Evolutionary conservation across 2,329 filamentous ascomycete species (phyloP).

Genomic region (Verticillium nonalfalfae): DNA sequence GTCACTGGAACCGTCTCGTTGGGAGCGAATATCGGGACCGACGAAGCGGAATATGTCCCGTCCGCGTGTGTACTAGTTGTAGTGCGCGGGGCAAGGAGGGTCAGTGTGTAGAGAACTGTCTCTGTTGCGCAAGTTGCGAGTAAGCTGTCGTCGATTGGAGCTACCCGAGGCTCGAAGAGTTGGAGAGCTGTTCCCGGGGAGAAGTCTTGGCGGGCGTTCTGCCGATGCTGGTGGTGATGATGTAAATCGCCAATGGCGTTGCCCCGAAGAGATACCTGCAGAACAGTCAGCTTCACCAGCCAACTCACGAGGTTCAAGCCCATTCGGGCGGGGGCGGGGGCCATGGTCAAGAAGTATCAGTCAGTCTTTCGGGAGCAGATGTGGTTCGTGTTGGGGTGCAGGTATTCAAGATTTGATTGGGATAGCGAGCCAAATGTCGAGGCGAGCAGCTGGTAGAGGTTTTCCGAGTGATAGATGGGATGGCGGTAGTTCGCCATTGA

Average conservation of each 20-base stretch:
- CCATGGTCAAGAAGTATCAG: not conserved
- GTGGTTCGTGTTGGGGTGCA: conserved; percentile 2
- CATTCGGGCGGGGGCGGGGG: conserved; percentile 6
- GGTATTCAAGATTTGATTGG: not conserved
- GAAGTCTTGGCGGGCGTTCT: not conserved
- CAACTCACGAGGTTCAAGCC: conserved; percentile 1
- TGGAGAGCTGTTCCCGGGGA: not conserved
- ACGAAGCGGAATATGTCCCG: not conserved
- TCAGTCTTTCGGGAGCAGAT: not conserved
- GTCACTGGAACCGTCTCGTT: conserved; percentile 16
- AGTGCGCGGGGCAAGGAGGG: not conserved
- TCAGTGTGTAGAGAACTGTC: not conserved
- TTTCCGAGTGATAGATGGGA: not conserved
- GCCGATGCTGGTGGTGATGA: not conserved
- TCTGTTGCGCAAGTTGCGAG: not conserved
- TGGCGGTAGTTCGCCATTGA: not conserved
- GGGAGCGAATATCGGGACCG: not conserved
- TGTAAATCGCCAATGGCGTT: not conserved
- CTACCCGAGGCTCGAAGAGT: not conserved
- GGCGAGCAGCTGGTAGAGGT: not conserved
- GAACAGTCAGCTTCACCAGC: conserved; percentile 8
- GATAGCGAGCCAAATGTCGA: not conserved
- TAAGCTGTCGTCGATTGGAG: not conserved
- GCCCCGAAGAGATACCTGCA: conserved; percentile 8
- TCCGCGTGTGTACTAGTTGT: not conserved